Percentiles rank a stretch among this genome's conserved stretches.
Evolutionary conservation across 208 protist species (phyloP).

Genomic region (Tritrichomonas musculus): DNA sequence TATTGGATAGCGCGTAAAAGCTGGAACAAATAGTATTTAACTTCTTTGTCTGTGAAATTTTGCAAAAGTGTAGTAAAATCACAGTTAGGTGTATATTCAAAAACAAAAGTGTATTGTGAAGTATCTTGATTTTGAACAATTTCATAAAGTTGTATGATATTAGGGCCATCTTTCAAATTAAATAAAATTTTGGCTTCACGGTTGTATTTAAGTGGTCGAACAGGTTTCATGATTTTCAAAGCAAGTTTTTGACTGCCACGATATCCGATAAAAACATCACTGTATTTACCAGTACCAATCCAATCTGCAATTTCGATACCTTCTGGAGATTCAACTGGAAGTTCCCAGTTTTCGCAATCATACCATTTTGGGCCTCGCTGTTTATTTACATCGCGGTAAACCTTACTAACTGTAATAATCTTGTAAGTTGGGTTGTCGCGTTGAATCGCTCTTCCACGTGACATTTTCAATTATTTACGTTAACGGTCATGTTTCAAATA

Average conservation of each 20-base stretch:
- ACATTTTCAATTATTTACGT: too few species aligned
- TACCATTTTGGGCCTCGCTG: too few species aligned
- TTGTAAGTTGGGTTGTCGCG: too few species aligned
- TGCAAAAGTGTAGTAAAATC: neutral
- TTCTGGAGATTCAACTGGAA: neutral
- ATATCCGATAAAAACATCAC: neutral
- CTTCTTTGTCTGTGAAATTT: neutral
- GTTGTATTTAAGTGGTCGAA: neutral
- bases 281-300: constrained; percentile 2
- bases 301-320: neutral
- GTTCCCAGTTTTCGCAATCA: too few species aligned
- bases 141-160: neutral
- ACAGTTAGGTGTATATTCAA: neutral
- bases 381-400: too few species aligned
- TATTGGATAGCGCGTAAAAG: neutral
- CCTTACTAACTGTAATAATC: too few species aligned
- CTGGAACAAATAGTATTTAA: neutral
- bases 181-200: neutral
- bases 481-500: too few species aligned
- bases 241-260: neutral
- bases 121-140: neutral
- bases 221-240: neutral
- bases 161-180: neutral
- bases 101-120: neutral
- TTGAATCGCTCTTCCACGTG: too few species aligned